phyloP scores from a whole-genome alignment of 192 early-diverging fungal species.

The Gonapodya sp. region DNA sequence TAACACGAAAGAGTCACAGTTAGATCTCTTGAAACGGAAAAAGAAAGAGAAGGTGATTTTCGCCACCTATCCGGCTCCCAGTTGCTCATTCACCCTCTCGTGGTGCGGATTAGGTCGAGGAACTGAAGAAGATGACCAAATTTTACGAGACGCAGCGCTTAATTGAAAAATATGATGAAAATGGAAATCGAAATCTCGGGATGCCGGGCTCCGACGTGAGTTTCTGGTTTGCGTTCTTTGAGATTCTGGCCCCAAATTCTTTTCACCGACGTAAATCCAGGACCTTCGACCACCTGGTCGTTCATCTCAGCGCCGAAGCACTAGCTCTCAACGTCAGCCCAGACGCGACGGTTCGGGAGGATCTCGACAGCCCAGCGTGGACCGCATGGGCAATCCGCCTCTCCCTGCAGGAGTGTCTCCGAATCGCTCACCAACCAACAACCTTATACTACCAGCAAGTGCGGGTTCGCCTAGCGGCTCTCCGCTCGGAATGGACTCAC shows the following conservation, averaged over 20 bases:
- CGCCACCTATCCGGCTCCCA: too few species aligned
- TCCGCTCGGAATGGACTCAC: neutral
- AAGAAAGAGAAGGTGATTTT: slow-evolving; percentile 1
- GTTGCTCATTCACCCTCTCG: too few species aligned
- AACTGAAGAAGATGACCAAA: slow-evolving; percentile 88
- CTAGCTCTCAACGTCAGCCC: neutral
- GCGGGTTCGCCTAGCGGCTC: neutral
- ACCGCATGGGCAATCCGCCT: slow-evolving; percentile 19
- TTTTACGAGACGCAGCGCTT: slow-evolving; percentile 84
- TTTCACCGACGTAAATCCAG: neutral
- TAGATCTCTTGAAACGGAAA: neutral
- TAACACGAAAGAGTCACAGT: neutral
- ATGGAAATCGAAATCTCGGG: slow-evolving; percentile 4
- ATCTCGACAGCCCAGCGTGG: slow-evolving; percentile 1
- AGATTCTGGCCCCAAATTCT: neutral
- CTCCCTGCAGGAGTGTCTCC: slow-evolving; percentile 15
- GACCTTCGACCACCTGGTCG: neutral
- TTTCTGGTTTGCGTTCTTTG: neutral
- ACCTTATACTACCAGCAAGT: neutral
- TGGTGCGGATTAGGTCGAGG: slow-evolving; percentile 64
- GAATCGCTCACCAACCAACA: slow-evolving; percentile 17
- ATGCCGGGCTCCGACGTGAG: neutral
- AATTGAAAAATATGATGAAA: slow-evolving; percentile 77
- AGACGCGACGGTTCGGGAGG: neutral
- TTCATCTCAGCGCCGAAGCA: slow-evolving; percentile 14